Evolutionary conservation across 148 eudicot species (phyloP).

Genomic region (Dianthus caryophyllus): DNA sequence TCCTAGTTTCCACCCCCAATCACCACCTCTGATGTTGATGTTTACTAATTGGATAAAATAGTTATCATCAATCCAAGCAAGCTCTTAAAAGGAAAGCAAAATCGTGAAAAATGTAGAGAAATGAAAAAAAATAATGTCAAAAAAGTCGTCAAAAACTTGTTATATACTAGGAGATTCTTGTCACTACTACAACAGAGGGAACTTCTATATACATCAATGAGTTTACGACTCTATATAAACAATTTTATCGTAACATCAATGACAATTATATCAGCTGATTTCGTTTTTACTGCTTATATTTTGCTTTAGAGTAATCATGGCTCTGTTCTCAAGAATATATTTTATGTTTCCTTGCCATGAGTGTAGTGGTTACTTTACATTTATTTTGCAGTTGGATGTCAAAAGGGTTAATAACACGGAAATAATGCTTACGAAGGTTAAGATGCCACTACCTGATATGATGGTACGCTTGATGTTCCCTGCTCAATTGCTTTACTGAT

Average conservation of each 20-base stretch:
- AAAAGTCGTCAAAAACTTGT: background rate
- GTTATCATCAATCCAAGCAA: too few relatives aligned
- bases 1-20: too few relatives aligned
- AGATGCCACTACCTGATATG: conserved; percentile 99
- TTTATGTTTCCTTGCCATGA: conserved; percentile 2
- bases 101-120: too few relatives aligned
- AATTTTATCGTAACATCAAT: background rate
- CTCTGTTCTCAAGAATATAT: background rate
- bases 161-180: background rate
- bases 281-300: conserved; percentile 6
- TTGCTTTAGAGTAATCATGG: background rate
- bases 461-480: conserved; percentile 52
- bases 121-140: too few relatives aligned
- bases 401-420: conserved; percentile 96
- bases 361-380: conserved; percentile 14
- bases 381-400: conserved; percentile 58
- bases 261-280: background rate
- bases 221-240: background rate
- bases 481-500: background rate
- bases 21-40: too few relatives aligned
- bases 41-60: too few relatives aligned
- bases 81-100: too few relatives aligned
- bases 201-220: background rate
- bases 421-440: conserved; percentile 95
- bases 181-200: background rate